These are phyloP conservation scores for Calonectria hongkongensis DNA, from an alignment of 2,329 filamentous ascomycete genomes.

Conservation along the genomic window DNA sequence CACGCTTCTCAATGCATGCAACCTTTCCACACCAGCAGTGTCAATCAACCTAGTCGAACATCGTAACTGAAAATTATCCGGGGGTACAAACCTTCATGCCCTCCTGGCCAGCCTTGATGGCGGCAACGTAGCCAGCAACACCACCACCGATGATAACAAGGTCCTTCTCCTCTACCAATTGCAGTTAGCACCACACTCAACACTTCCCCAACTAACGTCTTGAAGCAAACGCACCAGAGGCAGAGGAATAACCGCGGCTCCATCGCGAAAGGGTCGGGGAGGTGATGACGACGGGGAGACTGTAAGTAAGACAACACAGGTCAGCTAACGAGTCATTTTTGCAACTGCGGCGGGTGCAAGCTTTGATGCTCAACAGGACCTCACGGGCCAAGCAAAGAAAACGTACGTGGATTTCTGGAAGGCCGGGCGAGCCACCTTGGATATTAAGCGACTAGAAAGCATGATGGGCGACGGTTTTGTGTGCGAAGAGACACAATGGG, in stretches of 20 bases:
- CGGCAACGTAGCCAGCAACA: conserved; percentile 98
- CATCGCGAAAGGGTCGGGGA: conserved; percentile 69
- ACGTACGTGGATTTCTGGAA: conserved; percentile 74
- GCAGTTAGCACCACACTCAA: conserved; percentile 46
- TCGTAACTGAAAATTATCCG: conserved; percentile 18
- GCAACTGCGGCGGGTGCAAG: conserved; percentile 36
- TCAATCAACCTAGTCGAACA: conserved; percentile 47
- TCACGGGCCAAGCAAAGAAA: conserved; percentile 30
- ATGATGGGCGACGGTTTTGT: conserved; percentile 65
- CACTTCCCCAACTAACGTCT: conserved; percentile 9
- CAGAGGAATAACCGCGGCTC: conserved; percentile 76
- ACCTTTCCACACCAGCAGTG: conserved; percentile 73
- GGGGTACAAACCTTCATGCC: conserved; percentile 85
- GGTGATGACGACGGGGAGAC: conserved; percentile 69
- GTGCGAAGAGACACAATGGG: conserved; percentile 53
- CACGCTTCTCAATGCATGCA: conserved; percentile 98
- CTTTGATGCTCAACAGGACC: conserved; percentile 41
- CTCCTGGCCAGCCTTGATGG: conserved; percentile 98
- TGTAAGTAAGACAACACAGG: conserved; percentile 53
- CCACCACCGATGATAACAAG: conserved; percentile 98
- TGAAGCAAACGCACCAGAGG: conserved; percentile 68
- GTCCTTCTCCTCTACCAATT: conserved; percentile 88
- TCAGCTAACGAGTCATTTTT: conserved; percentile 53
- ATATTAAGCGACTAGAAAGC: conserved; percentile 78
- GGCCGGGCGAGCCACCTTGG: conserved; percentile 73